Conservation (phyloP, 768 basidiomycete genomes). For the Auriscalpium microsporum region DNA sequence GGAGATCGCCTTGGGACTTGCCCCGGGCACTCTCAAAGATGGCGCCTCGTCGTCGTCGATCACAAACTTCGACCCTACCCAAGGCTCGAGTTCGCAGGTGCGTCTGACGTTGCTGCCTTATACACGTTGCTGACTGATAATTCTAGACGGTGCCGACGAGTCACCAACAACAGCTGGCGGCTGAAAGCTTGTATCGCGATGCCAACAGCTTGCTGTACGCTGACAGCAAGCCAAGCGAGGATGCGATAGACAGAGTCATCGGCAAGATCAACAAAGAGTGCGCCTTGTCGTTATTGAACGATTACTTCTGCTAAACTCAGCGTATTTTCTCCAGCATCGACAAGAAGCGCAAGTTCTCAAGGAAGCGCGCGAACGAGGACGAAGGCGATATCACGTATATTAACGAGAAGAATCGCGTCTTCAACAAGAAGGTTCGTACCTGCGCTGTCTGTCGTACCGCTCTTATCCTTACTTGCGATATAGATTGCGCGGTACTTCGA, state of each 20-base stretch:
- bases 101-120: slow-evolving; percentile 3
- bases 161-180: slow-evolving; percentile 59
- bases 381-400: slow-evolving; percentile 98
- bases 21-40: slow-evolving; percentile 54
- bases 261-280: slow-evolving; percentile 90
- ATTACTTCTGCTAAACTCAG: slow-evolving; percentile 1
- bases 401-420: slow-evolving; percentile 96
- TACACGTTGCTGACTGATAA: background rate
- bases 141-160: slow-evolving; percentile 42
- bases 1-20: slow-evolving; percentile 70
- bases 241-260: slow-evolving; percentile 89
- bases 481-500: slow-evolving; percentile 93
- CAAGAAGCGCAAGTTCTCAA: slow-evolving; percentile 83
- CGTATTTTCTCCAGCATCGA: slow-evolving; percentile 50
- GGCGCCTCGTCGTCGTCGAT: slow-evolving; percentile 29
- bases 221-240: slow-evolving; percentile 91
- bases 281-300: slow-evolving; percentile 24
- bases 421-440: slow-evolving; percentile 83
- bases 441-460: background rate
- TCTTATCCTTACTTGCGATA: slow-evolving; percentile 1
- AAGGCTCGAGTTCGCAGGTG: slow-evolving; percentile 34
- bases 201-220: slow-evolving; percentile 90
- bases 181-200: slow-evolving; percentile 84
- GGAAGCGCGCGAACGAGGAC: slow-evolving; percentile 85
- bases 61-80: slow-evolving; percentile 45